Conservation (phyloP, 1,284 basidiomycete genomes). For the Anthracocystis panici-leucophaei region DNA sequence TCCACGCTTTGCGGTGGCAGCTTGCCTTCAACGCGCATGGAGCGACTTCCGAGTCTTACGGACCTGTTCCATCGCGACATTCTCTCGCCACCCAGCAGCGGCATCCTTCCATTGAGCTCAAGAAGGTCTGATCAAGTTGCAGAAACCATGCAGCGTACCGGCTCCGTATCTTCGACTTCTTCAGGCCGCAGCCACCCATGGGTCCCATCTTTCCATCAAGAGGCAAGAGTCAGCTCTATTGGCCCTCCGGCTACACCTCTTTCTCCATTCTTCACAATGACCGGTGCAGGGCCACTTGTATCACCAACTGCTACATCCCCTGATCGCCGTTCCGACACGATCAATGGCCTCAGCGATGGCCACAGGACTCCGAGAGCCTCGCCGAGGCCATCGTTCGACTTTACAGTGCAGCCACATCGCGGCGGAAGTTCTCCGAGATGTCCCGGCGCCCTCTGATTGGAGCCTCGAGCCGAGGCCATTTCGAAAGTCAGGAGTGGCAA, state of each 20-base stretch:
- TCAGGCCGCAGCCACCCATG: slow-evolving; percentile 19
- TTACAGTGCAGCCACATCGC: neutral
- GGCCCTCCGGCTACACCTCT: slow-evolving; percentile 39
- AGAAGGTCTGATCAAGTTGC: slow-evolving; percentile 15
- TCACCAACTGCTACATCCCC: slow-evolving; percentile 20
- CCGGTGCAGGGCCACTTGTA: neutral
- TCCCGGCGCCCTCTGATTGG: slow-evolving; percentile 41
- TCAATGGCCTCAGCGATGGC: slow-evolving; percentile 12
- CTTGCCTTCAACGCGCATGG: slow-evolving; percentile 19
- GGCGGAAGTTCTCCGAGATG: slow-evolving; percentile 13
- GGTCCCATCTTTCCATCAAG: slow-evolving; percentile 20
- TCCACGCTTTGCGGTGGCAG: slow-evolving; percentile 28
- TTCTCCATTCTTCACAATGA: slow-evolving; percentile 26
- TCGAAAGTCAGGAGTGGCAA: slow-evolving; percentile 27
- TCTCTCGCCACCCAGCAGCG: slow-evolving; percentile 34
- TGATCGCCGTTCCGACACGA: neutral
- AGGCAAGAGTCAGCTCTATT: slow-evolving; percentile 16
- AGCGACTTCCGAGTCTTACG: slow-evolving; percentile 38
- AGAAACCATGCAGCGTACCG: slow-evolving; percentile 18
- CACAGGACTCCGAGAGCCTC: slow-evolving; percentile 32
- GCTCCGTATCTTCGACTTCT: slow-evolving; percentile 33
- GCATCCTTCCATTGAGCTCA: slow-evolving; percentile 12
- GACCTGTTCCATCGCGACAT: slow-evolving; percentile 45
- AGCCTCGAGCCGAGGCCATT: slow-evolving; percentile 18
- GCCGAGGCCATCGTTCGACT: slow-evolving; percentile 19